phyloP scores from a whole-genome alignment of 768 basidiomycete species.

The Baorangia bicolor region DNA sequence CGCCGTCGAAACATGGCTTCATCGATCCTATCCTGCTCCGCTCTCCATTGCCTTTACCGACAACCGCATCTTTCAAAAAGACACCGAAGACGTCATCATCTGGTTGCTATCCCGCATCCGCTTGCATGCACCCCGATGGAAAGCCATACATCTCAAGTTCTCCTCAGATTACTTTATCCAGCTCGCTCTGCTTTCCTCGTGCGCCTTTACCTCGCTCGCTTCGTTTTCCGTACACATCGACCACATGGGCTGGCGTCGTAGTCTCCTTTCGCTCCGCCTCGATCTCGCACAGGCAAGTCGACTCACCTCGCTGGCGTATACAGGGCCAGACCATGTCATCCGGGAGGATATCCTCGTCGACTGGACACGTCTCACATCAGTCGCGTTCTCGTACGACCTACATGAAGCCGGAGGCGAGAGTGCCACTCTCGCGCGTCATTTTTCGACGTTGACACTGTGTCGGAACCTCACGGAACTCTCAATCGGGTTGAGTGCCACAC shows the following conservation, averaged over 20 bases:
- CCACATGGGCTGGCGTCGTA: conserved; percentile 29
- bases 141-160: conserved; percentile 25
- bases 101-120: conserved; percentile 21
- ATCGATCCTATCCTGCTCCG: conserved; percentile 18
- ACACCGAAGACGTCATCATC: conserved; percentile 20
- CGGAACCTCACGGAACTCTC: conserved; percentile 24
- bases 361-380: conserved; percentile 25
- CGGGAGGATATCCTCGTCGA: conserved; percentile 23
- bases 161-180: conserved; percentile 28
- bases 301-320: conserved; percentile 24
- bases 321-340: conserved; percentile 23
- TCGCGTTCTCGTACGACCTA: conserved; percentile 24
- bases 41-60: conserved; percentile 28
- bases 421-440: conserved; percentile 21
- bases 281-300: conserved; percentile 18
- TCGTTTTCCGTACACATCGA: conserved; percentile 26
- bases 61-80: conserved; percentile 25
- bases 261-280: conserved; percentile 18
- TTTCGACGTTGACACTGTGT: conserved; percentile 14
- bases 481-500: conserved; percentile 17
- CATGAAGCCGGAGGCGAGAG: conserved; percentile 28
- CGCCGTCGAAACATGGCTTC: conserved; percentile 25
- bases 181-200: conserved; percentile 19
- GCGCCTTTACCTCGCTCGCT: conserved; percentile 20
- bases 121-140: conserved; percentile 23